Percentiles rank a stretch among this genome's conserved stretches.
phyloP scores from a whole-genome alignment of 2,329 filamentous ascomycete genomes.

The Monilinia aucupariae region DNA sequence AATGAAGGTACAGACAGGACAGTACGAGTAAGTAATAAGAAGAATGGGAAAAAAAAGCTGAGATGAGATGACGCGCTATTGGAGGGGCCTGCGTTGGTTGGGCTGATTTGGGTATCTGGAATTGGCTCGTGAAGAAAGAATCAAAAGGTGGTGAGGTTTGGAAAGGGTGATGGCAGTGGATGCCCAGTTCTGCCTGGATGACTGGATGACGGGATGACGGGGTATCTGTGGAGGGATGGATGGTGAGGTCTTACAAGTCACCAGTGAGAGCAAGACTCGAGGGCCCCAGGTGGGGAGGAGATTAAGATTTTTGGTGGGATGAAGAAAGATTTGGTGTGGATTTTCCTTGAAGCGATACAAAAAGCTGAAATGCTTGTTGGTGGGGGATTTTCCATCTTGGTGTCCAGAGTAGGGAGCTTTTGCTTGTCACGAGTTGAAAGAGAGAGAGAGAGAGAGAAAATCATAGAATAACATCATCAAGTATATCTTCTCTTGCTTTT shows the following conservation, averaged over 20 bases:
- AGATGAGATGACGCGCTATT: conserved; percentile 11
- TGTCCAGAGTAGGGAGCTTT: too few species aligned
- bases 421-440: too few species aligned
- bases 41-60: not conserved
- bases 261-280: not conserved
- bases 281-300: conserved; percentile 12
- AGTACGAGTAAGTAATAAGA: too few species aligned
- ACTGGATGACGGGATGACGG: too few species aligned
- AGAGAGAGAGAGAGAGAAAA: not conserved
- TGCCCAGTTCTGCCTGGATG: not conserved
- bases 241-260: not conserved
- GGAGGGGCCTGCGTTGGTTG: conserved; percentile 15
- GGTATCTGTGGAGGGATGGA: too few species aligned
- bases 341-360: conserved; percentile 1
- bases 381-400: too few species aligned
- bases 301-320: not conserved
- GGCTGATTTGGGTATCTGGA: conserved; percentile 18
- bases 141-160: not conserved
- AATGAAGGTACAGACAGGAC: too few species aligned
- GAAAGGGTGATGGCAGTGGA: not conserved
- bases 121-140: conserved; percentile 15
- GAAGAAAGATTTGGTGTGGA: not conserved
- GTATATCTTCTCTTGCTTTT: not conserved
- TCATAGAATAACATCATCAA: not conserved
- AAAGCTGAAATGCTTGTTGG: conserved; percentile 8